Evolutionary conservation across 257 asterid species (phyloP), one percentile per base, ranked within the genome.

Genomic region (Solanum medicagineum): DNA sequence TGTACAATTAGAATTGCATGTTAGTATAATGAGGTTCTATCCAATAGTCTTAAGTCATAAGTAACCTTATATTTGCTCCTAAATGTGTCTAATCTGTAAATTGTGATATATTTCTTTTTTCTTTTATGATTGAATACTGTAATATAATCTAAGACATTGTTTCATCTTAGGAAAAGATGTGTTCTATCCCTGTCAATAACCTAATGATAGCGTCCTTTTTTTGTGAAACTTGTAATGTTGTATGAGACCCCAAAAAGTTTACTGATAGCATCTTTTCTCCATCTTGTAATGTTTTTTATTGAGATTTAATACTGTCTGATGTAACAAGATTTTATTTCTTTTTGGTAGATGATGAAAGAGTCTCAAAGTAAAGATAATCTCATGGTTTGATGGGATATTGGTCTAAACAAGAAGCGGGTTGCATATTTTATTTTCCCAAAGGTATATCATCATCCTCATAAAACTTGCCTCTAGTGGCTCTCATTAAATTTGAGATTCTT

Each of bases 291-390:
- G 47, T 51, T 15, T 49, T 51, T 8, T 16, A 29, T 26, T 51
- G 60, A 24, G 47, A 26, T 77, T 9, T 51, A 32, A 10, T 51
- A 51, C 63, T 26, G 47, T 62, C 19, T 77, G 55, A 49, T 24
- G 11, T 77, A 29, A 77, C 47, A 17, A 75, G 36, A 49, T 66
- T 63, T 49, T 54, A 63, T 81, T 53, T 62, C 85, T 88, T 54
- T 84, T 86, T 87, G 83, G 71, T 89, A 97, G 99, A 97, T 95
- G 99, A 97, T 97, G 99, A 97, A 97, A 91, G 99, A 95, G 92
- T 95, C 99, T 80, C 99, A 97, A 89, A 97, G 99, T 93, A 97
- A 97, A 91, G 99, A 97, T 87, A 97, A 81, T 83, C 86, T 97
- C 81, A 95, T 95, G 1, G 89, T 97, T 87, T 96, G 99, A 54